Conservation (phyloP, 1,284 basidiomycete genomes). For the Ustilago cynodontis region DNA sequence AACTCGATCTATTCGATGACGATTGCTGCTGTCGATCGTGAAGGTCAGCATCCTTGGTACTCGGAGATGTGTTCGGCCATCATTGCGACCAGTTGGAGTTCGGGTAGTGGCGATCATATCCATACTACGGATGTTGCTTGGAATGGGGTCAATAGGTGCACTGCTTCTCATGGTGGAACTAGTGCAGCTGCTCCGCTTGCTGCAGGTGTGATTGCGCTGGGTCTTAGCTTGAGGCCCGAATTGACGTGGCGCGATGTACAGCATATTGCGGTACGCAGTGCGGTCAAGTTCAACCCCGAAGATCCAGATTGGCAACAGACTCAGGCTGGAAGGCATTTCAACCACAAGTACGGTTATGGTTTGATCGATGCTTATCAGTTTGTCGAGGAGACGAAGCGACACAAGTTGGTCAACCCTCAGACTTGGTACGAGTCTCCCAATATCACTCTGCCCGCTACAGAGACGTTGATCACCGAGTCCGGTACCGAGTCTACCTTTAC, state of each 20-base stretch:
- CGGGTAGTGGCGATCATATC: conserved; percentile 83
- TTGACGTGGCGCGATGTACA: conserved; percentile 97
- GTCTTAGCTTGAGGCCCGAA: conserved; percentile 75
- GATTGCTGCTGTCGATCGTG: conserved; percentile 90
- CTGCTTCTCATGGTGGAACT: conserved; percentile 89
- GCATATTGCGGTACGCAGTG: conserved; percentile 85
- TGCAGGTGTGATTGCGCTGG: conserved; percentile 67
- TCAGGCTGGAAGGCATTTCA: conserved; percentile 82
- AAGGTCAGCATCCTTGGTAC: conserved; percentile 94
- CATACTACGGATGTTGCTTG: conserved; percentile 86
- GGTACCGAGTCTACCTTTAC: conserved; percentile 80
- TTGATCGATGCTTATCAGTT: conserved; percentile 85
- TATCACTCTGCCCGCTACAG: conserved; percentile 45
- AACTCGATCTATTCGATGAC: conserved; percentile 98
- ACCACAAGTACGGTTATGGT: conserved; percentile 98
- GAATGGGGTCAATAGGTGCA: conserved; percentile 82
- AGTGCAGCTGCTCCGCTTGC: conserved; percentile 96
- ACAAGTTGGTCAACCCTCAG: conserved; percentile 93
- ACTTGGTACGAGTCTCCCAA: conserved; percentile 75
- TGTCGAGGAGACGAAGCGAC: conserved; percentile 83
- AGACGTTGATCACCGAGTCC: conserved; percentile 75
- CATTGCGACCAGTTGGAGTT: conserved; percentile 94
- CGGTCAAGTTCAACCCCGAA: conserved; percentile 83
- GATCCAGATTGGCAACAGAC: conserved; percentile 96
- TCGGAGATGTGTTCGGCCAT: conserved; percentile 97